These are phyloP conservation scores for Neopestalotiopsis clavispora DNA, from an alignment of 2,329 filamentous ascomycete species.

Conservation along the genomic window DNA sequence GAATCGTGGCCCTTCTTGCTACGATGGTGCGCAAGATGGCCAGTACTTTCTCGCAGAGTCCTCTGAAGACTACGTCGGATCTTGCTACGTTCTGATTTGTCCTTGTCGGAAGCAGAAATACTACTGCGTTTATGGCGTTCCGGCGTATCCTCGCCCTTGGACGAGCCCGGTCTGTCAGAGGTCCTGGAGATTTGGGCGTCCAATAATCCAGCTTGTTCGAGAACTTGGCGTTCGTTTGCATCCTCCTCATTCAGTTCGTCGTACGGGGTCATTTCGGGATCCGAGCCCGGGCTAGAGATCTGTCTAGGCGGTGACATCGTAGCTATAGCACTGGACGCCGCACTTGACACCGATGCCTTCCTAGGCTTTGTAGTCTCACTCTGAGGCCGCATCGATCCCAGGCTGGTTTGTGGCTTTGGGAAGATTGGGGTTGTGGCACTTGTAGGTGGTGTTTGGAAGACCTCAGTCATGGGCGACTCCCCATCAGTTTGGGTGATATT, in stretches of 20 bases:
- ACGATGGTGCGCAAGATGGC: slow-evolving; percentile 68
- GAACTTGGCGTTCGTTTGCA: slow-evolving; percentile 69
- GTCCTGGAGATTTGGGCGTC: slow-evolving; percentile 48
- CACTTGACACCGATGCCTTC: slow-evolving; percentile 50
- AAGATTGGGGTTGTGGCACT: slow-evolving; percentile 42
- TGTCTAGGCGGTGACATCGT: slow-evolving; percentile 39
- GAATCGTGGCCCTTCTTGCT: slow-evolving; percentile 80
- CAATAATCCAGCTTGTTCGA: slow-evolving; percentile 71
- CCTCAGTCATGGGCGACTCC: slow-evolving; percentile 47
- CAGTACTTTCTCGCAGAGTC: slow-evolving; percentile 82
- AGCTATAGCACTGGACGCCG: slow-evolving; percentile 41
- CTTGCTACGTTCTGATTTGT: slow-evolving; percentile 66
- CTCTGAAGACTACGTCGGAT: slow-evolving; percentile 87
- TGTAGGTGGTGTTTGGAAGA: slow-evolving; percentile 55
- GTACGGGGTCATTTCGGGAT: slow-evolving; percentile 34
- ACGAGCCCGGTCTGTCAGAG: slow-evolving; percentile 45
- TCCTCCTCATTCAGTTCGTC: slow-evolving; percentile 57
- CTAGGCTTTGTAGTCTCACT: slow-evolving; percentile 40
- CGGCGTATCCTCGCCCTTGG: slow-evolving; percentile 45
- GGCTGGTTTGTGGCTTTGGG: slow-evolving; percentile 44
- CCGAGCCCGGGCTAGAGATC: slow-evolving; percentile 33
- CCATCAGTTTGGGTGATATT: slow-evolving; percentile 35
- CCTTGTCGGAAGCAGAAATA: slow-evolving; percentile 39
- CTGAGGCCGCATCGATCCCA: slow-evolving; percentile 44
- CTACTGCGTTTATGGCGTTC: slow-evolving; percentile 43